These are phyloP conservation scores for Candida easanensis DNA, from an alignment of 805 yeast genomes.

Conservation along the genomic window DNA sequence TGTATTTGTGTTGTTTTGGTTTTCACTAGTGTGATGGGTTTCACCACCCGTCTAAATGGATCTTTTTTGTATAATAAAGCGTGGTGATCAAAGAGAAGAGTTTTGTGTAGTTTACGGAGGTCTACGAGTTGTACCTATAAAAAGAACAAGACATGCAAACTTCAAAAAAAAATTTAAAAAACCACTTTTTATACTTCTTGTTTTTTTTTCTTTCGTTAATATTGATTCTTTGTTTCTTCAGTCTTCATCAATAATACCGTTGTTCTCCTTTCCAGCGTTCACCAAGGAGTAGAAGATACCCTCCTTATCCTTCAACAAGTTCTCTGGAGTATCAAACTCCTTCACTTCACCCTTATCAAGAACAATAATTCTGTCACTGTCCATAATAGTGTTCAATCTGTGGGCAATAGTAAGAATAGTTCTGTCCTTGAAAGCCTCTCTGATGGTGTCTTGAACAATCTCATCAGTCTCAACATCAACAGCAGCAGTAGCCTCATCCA, in stretches of 20 bases:
- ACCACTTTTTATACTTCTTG: not conserved
- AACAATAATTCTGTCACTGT: slow-evolving; percentile 73
- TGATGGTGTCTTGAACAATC: slow-evolving; percentile 73
- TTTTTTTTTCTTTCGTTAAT: not conserved
- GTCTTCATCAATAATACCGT: slow-evolving; percentile 9
- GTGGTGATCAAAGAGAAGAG: too few relatives aligned
- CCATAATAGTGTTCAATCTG: slow-evolving; percentile 78
- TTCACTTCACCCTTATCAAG: slow-evolving; percentile 72
- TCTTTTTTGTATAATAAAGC: too few relatives aligned
- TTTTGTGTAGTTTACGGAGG: too few relatives aligned
- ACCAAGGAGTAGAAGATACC: slow-evolving; percentile 80
- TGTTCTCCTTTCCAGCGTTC: slow-evolving; percentile 40
- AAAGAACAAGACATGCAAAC: too few relatives aligned
- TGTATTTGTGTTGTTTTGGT: not conserved
- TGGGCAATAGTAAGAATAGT: slow-evolving; percentile 86
- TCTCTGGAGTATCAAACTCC: slow-evolving; percentile 72
- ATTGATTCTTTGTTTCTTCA: not conserved
- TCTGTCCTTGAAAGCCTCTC: slow-evolving; percentile 69
- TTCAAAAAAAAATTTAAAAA: not conserved
- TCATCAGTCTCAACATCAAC: slow-evolving; percentile 84
- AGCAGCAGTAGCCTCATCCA: slow-evolving; percentile 89
- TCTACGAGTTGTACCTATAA: too few relatives aligned
- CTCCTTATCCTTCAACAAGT: slow-evolving; percentile 59
- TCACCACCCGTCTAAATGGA: too few relatives aligned
- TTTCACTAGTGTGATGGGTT: too few relatives aligned